A percentile compares a stretch with the other conserved stretches of the same genome.
Conservation (phyloP, 441 rosid species). For the Melastoma candidum region DNA sequence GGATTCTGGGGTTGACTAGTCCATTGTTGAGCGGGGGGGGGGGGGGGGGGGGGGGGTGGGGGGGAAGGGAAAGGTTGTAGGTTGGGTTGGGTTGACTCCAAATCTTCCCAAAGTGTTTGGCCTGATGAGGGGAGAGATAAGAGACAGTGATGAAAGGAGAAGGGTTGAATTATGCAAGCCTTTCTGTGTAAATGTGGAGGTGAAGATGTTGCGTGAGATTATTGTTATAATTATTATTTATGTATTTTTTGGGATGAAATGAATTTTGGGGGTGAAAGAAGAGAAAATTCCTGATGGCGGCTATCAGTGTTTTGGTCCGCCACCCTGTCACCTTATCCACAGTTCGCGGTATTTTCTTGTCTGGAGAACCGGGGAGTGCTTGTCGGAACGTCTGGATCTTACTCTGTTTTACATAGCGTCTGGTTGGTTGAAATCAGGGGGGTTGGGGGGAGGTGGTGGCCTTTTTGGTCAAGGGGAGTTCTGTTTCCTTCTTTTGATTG, state of each 20-base stretch:
- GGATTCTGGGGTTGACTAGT: conserved; percentile 11
- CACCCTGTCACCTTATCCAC: conserved; percentile 22
- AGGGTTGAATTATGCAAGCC: conserved; percentile 4
- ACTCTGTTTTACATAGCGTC: too few relatives aligned
- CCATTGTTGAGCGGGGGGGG: conserved; percentile 9
- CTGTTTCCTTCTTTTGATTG: too few relatives aligned
- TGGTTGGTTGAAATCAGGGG: too few relatives aligned
- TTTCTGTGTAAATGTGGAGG: conserved; percentile 9
- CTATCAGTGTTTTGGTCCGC: background rate
- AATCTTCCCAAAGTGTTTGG: conserved; percentile 9
- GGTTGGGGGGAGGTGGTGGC: too few relatives aligned
- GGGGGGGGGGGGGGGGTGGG: too few relatives aligned
- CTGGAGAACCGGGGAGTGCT: background rate
- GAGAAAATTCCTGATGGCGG: background rate
- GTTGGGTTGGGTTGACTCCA: conserved; percentile 52
- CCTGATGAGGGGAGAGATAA: conserved; percentile 9
- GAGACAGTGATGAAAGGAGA: conserved; percentile 7
- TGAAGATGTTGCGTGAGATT: conserved; percentile 1
- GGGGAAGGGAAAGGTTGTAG: conserved; percentile 55
- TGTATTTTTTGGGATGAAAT: conserved; percentile 1
- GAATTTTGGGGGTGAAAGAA: background rate
- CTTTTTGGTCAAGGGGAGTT: too few relatives aligned
- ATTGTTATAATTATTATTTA: conserved; percentile 6
- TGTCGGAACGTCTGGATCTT: conserved; percentile 2
- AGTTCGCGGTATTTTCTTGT: conserved; percentile 3